These are phyloP conservation scores for Gigaspora rosea DNA, from an alignment of 192 early-diverging fungal species.

Conservation along the genomic window DNA sequence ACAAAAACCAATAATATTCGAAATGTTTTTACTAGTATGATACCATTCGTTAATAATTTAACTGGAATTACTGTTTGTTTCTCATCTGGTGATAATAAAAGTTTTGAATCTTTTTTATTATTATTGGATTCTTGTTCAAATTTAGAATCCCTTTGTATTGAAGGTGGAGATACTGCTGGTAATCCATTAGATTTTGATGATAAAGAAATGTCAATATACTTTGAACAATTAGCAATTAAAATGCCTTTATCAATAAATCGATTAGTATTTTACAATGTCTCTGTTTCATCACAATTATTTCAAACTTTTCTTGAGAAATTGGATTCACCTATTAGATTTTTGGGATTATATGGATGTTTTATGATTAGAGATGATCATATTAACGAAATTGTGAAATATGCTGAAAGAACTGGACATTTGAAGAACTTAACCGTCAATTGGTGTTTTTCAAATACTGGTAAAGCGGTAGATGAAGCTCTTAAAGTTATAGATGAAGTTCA, in stretches of 20 bases:
- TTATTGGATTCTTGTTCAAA: not conserved
- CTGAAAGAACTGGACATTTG: not conserved
- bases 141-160: not conserved
- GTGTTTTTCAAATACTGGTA: not conserved
- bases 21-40: not conserved
- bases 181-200: conserved; percentile 3
- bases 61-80: conserved; percentile 8
- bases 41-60: not conserved
- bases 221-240: not conserved
- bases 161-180: not conserved
- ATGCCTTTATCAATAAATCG: not conserved
- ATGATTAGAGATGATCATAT: not conserved
- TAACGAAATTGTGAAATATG: not conserved
- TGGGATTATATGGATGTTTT: not conserved
- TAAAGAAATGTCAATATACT: not conserved
- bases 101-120: conserved; percentile 1
- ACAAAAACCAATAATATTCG: not conserved
- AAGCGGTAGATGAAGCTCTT: not conserved
- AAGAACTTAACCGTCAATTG: not conserved
- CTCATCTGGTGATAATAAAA: not conserved
- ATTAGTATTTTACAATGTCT: not conserved
- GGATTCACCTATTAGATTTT: not conserved
- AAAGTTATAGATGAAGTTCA: conserved; percentile 2
- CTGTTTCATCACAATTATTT: not conserved
- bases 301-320: not conserved